These are phyloP conservation scores for Furcasterigmium furcatum DNA, from an alignment of 2,329 filamentous ascomycete species.

Conservation along the genomic window DNA sequence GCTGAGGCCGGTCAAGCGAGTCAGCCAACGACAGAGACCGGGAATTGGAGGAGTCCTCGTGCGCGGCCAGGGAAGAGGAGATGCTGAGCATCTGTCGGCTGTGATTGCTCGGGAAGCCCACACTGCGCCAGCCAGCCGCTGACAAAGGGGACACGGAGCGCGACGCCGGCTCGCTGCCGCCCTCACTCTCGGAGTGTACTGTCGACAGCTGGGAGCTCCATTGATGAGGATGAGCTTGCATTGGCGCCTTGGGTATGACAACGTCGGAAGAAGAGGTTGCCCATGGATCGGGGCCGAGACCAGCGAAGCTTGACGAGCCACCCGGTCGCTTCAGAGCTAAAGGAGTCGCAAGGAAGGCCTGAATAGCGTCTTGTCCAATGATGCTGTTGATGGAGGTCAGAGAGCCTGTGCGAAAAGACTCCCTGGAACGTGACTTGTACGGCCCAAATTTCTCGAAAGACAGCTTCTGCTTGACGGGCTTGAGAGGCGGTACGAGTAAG, in stretches of 20 bases:
- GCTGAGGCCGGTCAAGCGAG: constrained; percentile 47
- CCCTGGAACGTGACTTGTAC: constrained; percentile 47
- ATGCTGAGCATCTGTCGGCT: constrained; percentile 56
- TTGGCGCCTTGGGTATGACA: constrained; percentile 19
- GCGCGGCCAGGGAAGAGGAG: constrained; percentile 46
- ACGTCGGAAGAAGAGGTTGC: constrained; percentile 7
- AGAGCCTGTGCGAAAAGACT: constrained; percentile 51
- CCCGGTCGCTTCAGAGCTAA: constrained; percentile 33
- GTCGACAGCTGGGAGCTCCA: constrained; percentile 65
- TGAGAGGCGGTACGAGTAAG: constrained; percentile 53
- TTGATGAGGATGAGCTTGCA: constrained; percentile 51
- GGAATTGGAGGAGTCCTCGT: constrained; percentile 36
- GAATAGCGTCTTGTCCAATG: constrained; percentile 44
- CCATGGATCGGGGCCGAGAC: constrained; percentile 23
- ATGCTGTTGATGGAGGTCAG: constrained; percentile 54
- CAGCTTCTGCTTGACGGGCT: constrained; percentile 41
- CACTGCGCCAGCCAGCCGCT: constrained; percentile 41
- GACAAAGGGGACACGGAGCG: constrained; percentile 43
- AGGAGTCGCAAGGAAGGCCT: constrained; percentile 32
- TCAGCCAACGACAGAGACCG: constrained; percentile 37
- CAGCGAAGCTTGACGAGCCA: constrained; percentile 23
- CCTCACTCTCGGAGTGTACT: constrained; percentile 60
- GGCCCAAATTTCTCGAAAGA: constrained; percentile 47
- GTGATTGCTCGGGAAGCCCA: constrained; percentile 45
- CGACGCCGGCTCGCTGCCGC: constrained; percentile 44